A percentile compares a stretch with the other conserved stretches of the same genome.
Conservation (phyloP, 2,329 filamentous ascomycete genomes). For the Aspergillus vadensis region DNA sequence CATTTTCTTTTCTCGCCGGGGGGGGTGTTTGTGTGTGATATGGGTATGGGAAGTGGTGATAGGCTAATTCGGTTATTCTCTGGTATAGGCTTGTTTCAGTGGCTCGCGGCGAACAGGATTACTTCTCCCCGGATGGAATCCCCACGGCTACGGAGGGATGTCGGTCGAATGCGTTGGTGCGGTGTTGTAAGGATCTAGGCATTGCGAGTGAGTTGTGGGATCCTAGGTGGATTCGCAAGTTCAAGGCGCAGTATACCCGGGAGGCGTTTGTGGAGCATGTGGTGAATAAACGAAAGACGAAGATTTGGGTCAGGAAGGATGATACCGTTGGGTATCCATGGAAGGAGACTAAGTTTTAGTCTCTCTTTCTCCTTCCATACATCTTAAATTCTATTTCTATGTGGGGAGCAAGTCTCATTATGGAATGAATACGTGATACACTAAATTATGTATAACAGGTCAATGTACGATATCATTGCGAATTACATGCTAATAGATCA, state of each 20-base stretch:
- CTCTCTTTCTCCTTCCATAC: too few relatives aligned
- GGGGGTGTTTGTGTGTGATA: neutral
- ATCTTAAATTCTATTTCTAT: too few relatives aligned
- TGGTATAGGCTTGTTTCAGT: conserved; percentile 77
- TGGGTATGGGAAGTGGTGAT: neutral
- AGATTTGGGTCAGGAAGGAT: conserved; percentile 84
- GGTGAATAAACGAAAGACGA: conserved; percentile 82
- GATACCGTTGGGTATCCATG: conserved; percentile 69
- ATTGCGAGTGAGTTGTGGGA: conserved; percentile 97
- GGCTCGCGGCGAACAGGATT: conserved; percentile 90
- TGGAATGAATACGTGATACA: too few relatives aligned
- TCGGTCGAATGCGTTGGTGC: conserved; percentile 96
- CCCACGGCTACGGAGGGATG: conserved; percentile 94
- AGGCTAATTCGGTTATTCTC: conserved; percentile 8
- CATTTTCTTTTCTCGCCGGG: neutral
- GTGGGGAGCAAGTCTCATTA: too few relatives aligned
- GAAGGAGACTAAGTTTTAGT: conserved; percentile 50
- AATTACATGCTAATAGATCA: neutral
- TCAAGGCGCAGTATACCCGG: conserved; percentile 71
- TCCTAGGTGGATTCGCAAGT: conserved; percentile 82
- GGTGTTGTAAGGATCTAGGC: conserved; percentile 96
- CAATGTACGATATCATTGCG: neutral
- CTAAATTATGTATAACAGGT: neutral
- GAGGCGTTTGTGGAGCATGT: conserved; percentile 90
- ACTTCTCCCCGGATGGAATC: conserved; percentile 86